These are phyloP conservation scores for Orbilia blumenaviensis DNA, from an alignment of 2,329 filamentous ascomycete species.

Conservation along the genomic window DNA sequence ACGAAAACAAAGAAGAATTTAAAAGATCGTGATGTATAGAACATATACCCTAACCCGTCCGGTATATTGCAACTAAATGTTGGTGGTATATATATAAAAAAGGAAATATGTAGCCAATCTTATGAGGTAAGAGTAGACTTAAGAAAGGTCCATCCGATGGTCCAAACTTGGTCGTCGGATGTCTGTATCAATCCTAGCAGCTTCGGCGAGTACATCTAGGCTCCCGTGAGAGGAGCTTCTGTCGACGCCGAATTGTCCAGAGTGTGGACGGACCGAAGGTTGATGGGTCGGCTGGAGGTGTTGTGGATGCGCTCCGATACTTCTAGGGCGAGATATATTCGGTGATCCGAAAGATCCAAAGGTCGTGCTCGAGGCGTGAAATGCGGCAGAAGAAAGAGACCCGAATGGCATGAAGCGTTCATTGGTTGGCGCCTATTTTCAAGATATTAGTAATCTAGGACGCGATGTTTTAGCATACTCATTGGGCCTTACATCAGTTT, in stretches of 20 bases:
- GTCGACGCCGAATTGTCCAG: conserved; percentile 33
- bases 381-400: conserved; percentile 47
- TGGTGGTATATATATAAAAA: conserved; percentile 5
- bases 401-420: conserved; percentile 50
- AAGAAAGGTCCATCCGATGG: conserved; percentile 53
- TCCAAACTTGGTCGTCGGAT: conserved; percentile 43
- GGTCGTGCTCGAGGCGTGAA: conserved; percentile 40
- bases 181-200: conserved; percentile 51
- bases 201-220: conserved; percentile 49
- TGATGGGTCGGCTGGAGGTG: conserved; percentile 17
- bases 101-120: neutral
- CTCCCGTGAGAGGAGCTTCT: conserved; percentile 44
- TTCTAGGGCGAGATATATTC: conserved; percentile 39
- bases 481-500: conserved; percentile 46
- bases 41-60: neutral
- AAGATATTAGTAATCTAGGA: conserved; percentile 7
- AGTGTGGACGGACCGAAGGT: conserved; percentile 15
- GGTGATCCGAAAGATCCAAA: conserved; percentile 37
- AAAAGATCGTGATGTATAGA: conserved; percentile 1
- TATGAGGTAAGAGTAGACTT: neutral
- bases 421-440: conserved; percentile 39
- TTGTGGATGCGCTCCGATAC: conserved; percentile 27
- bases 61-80: neutral
- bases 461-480: neutral
- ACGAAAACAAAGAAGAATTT: neutral